Evolutionary conservation across 1,284 basidiomycete genomes (phyloP).

Genomic region (Trichosporon coremiiforme): DNA sequence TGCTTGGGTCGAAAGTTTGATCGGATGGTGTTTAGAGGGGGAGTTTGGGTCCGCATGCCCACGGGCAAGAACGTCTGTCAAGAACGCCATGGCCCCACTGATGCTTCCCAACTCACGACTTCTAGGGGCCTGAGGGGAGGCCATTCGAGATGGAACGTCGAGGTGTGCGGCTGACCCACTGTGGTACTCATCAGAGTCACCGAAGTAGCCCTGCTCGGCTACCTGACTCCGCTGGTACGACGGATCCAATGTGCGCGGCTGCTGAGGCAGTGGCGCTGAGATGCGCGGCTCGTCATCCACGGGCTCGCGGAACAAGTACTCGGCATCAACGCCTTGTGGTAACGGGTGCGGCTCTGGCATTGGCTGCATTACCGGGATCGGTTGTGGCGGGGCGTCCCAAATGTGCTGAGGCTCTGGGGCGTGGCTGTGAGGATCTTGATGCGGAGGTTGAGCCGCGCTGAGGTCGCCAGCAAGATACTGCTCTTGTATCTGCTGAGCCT

Average conservation of each 20-base stretch:
- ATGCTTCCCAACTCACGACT: not conserved
- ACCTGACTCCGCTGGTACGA: constrained; percentile 4
- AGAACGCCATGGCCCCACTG: not conserved
- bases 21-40: not conserved
- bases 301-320: not conserved
- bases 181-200: not conserved
- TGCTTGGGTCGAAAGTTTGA: not conserved
- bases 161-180: not conserved
- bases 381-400: not conserved
- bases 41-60: not conserved
- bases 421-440: not conserved
- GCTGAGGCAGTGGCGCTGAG: not conserved
- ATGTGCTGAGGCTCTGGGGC: not conserved
- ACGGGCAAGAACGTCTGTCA: not conserved
- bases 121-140: not conserved
- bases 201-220: not conserved
- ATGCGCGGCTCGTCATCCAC: not conserved
- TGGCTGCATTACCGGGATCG: not conserved
- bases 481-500: constrained; percentile 6
- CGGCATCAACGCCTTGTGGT: not conserved
- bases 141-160: not conserved
- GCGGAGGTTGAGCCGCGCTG: not conserved
- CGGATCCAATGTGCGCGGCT: not conserved
- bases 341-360: not conserved
- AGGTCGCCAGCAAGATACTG: not conserved